Percentiles rank a stretch among this genome's conserved stretches.
Evolutionary conservation across 805 yeast species (phyloP).

Genomic region (Candida ovalis): DNA sequence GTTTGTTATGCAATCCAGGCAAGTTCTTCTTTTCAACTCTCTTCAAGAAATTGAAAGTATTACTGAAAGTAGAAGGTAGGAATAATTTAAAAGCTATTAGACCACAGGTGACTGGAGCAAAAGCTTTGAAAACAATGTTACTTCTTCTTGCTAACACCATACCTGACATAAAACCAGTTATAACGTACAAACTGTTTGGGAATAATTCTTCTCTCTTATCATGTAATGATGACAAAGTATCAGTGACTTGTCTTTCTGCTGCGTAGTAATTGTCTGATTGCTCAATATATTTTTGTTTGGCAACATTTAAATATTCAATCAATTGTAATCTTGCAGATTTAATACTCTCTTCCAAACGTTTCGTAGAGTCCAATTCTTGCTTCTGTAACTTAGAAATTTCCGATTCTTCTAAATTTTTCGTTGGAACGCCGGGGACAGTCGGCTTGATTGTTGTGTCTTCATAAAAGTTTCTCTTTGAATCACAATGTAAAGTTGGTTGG

Average conservation of each 20-base stretch:
- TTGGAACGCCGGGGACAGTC: constrained; percentile 23
- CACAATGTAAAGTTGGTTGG: constrained; percentile 14
- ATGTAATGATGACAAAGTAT: constrained; percentile 62
- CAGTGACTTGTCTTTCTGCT: constrained; percentile 60
- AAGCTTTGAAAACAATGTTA: constrained; percentile 48
- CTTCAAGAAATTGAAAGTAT: constrained; percentile 57
- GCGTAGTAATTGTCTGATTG: constrained; percentile 48
- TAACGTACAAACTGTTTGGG: constrained; percentile 66
- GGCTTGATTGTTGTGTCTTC: constrained; percentile 9
- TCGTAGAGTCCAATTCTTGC: constrained; percentile 10
- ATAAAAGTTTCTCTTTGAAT: constrained; percentile 29
- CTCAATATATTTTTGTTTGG: constrained; percentile 40
- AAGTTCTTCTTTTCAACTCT: constrained; percentile 53
- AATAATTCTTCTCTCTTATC: constrained; percentile 62
- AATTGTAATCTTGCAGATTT: constrained; percentile 44
- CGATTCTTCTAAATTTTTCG: constrained; percentile 5
- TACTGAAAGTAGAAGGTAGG: constrained; percentile 67
- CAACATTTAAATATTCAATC: constrained; percentile 29
- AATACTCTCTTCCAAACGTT: constrained; percentile 44
- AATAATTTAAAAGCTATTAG: constrained; percentile 61
- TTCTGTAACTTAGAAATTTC: constrained; percentile 17
- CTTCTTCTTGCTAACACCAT: constrained; percentile 69
- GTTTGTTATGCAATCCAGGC: constrained; percentile 64
- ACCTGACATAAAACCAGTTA: constrained; percentile 69
- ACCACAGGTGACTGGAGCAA: constrained; percentile 60